phyloP scores from a whole-genome alignment of 768 basidiomycete genomes.

The Pisolithus tinctorius region DNA sequence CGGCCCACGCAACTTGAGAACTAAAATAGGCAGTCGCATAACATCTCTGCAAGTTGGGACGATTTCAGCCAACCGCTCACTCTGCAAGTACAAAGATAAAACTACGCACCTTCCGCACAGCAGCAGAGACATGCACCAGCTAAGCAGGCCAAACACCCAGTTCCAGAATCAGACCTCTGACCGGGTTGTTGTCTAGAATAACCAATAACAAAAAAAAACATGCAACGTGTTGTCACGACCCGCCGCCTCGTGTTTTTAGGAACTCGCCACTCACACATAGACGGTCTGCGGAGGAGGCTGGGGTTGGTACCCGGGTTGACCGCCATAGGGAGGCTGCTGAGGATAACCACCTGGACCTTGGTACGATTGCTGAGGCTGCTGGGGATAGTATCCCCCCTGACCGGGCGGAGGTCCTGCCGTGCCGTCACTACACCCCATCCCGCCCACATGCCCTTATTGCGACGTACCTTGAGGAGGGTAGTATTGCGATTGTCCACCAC shows the following conservation, averaged over 20 bases:
- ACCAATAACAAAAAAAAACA: not conserved
- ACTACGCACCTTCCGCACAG: constrained; percentile 41
- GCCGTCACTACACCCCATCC: not conserved
- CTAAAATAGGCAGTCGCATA: constrained; percentile 67
- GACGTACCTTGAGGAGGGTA: constrained; percentile 47
- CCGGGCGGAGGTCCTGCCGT: constrained; percentile 44
- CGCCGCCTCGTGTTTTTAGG: not conserved
- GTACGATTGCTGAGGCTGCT: constrained; percentile 70
- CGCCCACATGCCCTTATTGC: not conserved
- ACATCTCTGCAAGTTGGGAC: constrained; percentile 38
- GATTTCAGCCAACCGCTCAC: constrained; percentile 21
- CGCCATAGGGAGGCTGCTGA: constrained; percentile 28
- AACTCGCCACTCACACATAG: constrained; percentile 54
- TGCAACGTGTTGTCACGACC: not conserved
- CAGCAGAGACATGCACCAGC: constrained; percentile 43
- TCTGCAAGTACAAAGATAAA: constrained; percentile 14
- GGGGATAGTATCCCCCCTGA: constrained; percentile 67
- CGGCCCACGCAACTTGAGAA: not conserved
- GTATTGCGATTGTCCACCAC: constrained; percentile 46
- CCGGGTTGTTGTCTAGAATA: constrained; percentile 33
- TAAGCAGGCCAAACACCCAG: constrained; percentile 40
- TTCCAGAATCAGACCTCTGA: constrained; percentile 26
- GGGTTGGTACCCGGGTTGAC: constrained; percentile 42
- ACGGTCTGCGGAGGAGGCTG: constrained; percentile 77
- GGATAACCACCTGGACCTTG: constrained; percentile 40